phyloP scores from a whole-genome alignment of 306 rosid species.

The Trifolium pratense region DNA sequence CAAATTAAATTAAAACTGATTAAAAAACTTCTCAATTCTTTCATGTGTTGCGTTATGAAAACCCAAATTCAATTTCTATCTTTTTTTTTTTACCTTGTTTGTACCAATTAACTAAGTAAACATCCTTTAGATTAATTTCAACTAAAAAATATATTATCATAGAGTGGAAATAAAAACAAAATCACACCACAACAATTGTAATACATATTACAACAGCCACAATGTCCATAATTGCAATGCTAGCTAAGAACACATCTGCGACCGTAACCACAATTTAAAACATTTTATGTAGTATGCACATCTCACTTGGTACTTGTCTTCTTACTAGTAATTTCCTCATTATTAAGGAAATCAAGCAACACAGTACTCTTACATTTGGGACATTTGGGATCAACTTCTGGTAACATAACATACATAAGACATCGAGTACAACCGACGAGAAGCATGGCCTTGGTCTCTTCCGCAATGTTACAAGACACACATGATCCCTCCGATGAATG shows the following conservation, averaged over 20 bases:
- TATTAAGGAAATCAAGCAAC: conserved; percentile 55
- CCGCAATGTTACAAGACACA: conserved; percentile 42
- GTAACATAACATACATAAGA: conserved; percentile 64
- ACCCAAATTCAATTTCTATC: no score
- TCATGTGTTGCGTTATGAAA: no score
- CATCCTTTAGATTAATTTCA: no score
- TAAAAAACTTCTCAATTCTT: no score
- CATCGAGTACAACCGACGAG: conserved; percentile 69
- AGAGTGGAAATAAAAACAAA: no score
- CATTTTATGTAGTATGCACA: neutral
- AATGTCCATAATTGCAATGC: no score
- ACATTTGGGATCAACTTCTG: conserved; percentile 55
- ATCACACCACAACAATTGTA: neutral
- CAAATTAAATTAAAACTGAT: no score
- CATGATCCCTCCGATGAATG: conserved; percentile 51
- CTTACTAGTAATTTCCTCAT: conserved; percentile 28
- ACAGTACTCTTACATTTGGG: conserved; percentile 63
- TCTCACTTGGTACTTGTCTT: conserved; percentile 19
- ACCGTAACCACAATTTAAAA: neutral
- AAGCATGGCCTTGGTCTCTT: conserved; percentile 53
- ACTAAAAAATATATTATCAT: no score
- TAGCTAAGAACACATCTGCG: no score
- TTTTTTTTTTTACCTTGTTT: no score
- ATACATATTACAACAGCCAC: neutral
- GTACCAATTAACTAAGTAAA: no score